Conservation (phyloP, 805 yeast species). For the Clavispora asparagi region DNA sequence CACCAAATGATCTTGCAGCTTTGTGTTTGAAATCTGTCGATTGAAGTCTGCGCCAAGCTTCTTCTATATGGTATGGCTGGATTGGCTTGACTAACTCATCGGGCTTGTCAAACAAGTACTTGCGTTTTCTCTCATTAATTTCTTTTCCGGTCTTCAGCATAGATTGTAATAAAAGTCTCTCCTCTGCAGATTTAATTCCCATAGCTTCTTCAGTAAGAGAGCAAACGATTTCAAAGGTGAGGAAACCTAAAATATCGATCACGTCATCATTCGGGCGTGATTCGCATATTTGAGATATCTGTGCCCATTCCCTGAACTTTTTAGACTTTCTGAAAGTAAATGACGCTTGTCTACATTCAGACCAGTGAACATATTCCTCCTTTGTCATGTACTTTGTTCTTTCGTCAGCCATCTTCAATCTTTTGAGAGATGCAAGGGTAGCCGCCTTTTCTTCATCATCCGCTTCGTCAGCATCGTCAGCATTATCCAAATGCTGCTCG, state of each 20-base stretch:
- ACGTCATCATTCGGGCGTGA: slow-evolving; percentile 94
- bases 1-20: slow-evolving; percentile 67
- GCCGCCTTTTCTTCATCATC: slow-evolving; percentile 93
- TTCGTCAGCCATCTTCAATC: slow-evolving; percentile 90
- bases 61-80: slow-evolving; percentile 73
- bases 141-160: slow-evolving; percentile 22
- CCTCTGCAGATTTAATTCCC: slow-evolving; percentile 67
- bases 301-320: slow-evolving; percentile 95
- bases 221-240: slow-evolving; percentile 96
- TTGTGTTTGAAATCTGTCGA: slow-evolving; percentile 48
- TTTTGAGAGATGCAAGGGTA: slow-evolving; percentile 76
- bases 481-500: slow-evolving; percentile 78
- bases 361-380: slow-evolving; percentile 98
- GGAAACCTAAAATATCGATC: slow-evolving; percentile 88
- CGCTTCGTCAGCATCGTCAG: slow-evolving; percentile 50
- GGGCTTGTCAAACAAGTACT: slow-evolving; percentile 79
- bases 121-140: slow-evolving; percentile 33
- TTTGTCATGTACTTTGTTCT: slow-evolving; percentile 90
- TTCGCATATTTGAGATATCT: slow-evolving; percentile 75
- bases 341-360: slow-evolving; percentile 96
- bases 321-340: slow-evolving; percentile 94
- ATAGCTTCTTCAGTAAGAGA: slow-evolving; percentile 89
- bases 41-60: slow-evolving; percentile 84
- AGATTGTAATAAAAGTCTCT: slow-evolving; percentile 28
- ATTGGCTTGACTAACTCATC: slow-evolving; percentile 79